phyloP scores from a whole-genome alignment of 1,284 basidiomycete genomes.

The Spongispora temasekensis region DNA sequence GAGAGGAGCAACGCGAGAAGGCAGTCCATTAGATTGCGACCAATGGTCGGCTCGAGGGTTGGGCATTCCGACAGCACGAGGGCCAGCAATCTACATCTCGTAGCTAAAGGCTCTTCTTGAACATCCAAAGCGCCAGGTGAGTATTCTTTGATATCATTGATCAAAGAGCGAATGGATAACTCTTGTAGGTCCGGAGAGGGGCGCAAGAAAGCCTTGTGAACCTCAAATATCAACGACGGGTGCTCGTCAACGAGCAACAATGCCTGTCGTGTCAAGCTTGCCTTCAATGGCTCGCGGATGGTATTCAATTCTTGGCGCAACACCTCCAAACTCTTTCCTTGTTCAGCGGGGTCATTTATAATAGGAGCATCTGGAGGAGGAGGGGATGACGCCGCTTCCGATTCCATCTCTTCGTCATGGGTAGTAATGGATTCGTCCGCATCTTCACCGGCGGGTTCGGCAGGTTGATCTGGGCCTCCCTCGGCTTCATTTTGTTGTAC shows the following conservation, averaged over 20 bases:
- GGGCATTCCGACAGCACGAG: constrained; percentile 79
- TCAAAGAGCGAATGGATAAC: constrained; percentile 61
- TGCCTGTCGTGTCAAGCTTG: constrained; percentile 66
- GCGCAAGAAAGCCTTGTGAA: constrained; percentile 78
- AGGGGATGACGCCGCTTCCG: constrained; percentile 22
- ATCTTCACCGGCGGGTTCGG: constrained; percentile 30
- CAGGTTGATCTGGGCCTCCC: constrained; percentile 29
- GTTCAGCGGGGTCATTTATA: constrained; percentile 20
- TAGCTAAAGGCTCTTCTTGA: constrained; percentile 73
- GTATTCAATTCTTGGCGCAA: constrained; percentile 66
- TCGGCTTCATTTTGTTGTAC: constrained; percentile 38
- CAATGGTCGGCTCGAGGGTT: constrained; percentile 51
- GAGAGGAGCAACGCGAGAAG: constrained; percentile 67
- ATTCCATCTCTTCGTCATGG: constrained; percentile 33
- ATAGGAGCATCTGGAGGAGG: constrained; percentile 13
- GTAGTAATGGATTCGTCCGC: constrained; percentile 24
- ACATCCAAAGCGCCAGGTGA: constrained; percentile 65
- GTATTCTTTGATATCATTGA: constrained; percentile 74
- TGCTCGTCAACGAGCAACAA: constrained; percentile 86
- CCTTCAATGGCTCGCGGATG: constrained; percentile 67
- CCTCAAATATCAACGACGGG: constrained; percentile 87
- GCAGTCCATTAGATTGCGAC: constrained; percentile 60
- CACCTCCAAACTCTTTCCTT: constrained; percentile 57
- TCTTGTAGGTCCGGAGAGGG: constrained; percentile 59
- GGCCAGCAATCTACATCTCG: constrained; percentile 85